These are phyloP conservation scores for Strigomonas culicis DNA, from an alignment of 208 protist genomes.

Conservation along the genomic window DNA sequence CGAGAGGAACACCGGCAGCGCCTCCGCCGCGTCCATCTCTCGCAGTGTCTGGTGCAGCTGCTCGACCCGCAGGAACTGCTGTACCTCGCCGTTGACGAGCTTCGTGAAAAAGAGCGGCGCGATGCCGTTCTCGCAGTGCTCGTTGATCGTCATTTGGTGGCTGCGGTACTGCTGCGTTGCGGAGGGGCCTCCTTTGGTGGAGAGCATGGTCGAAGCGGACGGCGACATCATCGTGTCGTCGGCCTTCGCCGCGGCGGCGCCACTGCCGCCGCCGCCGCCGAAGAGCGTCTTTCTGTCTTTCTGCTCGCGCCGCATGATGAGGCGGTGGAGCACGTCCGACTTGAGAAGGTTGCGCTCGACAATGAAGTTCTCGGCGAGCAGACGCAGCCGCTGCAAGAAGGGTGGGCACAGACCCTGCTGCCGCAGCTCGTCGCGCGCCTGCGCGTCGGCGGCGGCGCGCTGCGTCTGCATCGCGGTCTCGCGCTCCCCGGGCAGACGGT, in stretches of 20 bases:
- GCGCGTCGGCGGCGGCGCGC: constrained; percentile 15
- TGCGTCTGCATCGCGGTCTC: constrained; percentile 28
- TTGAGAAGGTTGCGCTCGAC: constrained; percentile 53
- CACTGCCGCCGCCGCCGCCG: background rate
- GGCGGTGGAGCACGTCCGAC: constrained; percentile 45
- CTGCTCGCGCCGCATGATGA: background rate
- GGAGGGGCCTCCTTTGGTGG: background rate
- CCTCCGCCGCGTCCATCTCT: constrained; percentile 17
- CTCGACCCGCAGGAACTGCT: constrained; percentile 46
- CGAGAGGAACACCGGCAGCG: constrained; percentile 34
- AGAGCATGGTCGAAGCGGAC: too few relatives aligned
- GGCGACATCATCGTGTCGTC: background rate
- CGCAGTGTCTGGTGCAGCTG: constrained; percentile 38
- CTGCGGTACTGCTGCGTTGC: background rate
- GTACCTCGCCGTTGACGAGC: constrained; percentile 53
- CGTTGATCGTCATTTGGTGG: background rate
- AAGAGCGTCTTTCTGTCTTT: background rate
- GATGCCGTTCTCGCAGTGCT: constrained; percentile 15
- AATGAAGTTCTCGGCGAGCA: constrained; percentile 71
- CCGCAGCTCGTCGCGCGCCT: constrained; percentile 20
- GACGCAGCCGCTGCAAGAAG: constrained; percentile 50
- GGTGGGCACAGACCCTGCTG: constrained; percentile 38
- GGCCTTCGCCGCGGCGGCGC: background rate
- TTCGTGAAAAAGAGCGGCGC: constrained; percentile 55
- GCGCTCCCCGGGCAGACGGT: constrained; percentile 44